Conservation (phyloP, 2,329 filamentous ascomycete species). For the Xylaria sp. region DNA sequence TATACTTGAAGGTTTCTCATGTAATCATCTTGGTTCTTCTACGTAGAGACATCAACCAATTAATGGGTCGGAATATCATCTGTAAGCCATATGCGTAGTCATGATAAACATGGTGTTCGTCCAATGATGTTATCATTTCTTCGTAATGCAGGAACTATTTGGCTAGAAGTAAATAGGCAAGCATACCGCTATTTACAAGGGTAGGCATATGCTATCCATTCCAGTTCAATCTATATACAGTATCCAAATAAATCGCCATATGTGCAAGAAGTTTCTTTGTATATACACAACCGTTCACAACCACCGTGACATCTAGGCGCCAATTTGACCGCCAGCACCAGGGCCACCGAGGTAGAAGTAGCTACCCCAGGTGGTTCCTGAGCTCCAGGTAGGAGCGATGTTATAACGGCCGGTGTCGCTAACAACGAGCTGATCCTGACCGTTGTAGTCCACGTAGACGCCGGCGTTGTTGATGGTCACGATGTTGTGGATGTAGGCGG, state of each 20-base stretch:
- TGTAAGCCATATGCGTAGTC: too few relatives aligned
- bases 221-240: background rate
- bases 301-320: conserved; percentile 14
- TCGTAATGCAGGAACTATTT: background rate
- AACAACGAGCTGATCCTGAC: conserved; percentile 26
- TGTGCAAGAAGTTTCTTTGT: background rate
- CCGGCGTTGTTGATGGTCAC: conserved; percentile 3
- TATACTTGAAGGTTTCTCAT: too few relatives aligned
- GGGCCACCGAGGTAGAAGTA: conserved; percentile 37
- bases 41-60: too few relatives aligned
- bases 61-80: too few relatives aligned
- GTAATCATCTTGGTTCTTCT: too few relatives aligned
- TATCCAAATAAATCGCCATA: background rate
- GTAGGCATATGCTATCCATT: background rate
- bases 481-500: conserved; percentile 38
- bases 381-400: conserved; percentile 29
- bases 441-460: conserved; percentile 30
- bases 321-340: conserved; percentile 31
- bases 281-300: background rate
- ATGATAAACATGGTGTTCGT: background rate
- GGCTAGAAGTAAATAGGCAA: background rate
- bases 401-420: conserved; percentile 32
- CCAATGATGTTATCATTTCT: background rate
- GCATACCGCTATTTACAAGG: background rate
- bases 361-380: conserved; percentile 30